Conservation (phyloP, 2,329 filamentous ascomycete genomes). For the Orbilia quercus region DNA sequence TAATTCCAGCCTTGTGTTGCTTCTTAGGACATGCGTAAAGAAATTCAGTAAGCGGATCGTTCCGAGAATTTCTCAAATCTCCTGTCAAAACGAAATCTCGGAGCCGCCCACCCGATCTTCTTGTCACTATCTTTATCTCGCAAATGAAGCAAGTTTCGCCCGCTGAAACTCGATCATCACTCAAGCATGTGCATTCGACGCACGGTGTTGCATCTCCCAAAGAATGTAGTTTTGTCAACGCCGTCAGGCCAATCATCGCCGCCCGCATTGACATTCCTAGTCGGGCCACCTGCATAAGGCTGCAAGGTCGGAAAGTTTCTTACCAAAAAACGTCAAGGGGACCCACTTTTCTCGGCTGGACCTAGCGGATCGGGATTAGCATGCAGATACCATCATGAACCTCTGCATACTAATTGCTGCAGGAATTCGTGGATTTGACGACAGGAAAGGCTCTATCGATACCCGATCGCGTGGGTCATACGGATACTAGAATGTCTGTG, state of each 20-base stretch:
- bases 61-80: background rate
- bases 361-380: conserved; percentile 28
- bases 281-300: conserved; percentile 20
- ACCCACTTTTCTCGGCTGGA: conserved; percentile 40
- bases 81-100: no score
- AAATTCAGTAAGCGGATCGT: background rate
- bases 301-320: conserved; percentile 47
- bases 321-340: conserved; percentile 7
- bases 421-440: conserved; percentile 17
- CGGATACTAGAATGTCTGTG: background rate
- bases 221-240: conserved; percentile 7
- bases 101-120: background rate
- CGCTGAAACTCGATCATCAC: conserved; percentile 6
- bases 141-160: conserved; percentile 19
- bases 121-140: conserved; percentile 4
- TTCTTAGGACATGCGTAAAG: background rate
- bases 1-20: background rate
- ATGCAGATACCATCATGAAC: background rate
- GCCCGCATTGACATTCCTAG: conserved; percentile 29
- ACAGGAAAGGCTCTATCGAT: conserved; percentile 22
- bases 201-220: background rate
- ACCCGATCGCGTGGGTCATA: conserved; percentile 39
- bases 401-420: conserved; percentile 12
- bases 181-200: background rate
- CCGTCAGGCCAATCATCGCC: background rate